Percentiles rank a stretch among this genome's conserved stretches.
Evolutionary conservation across 1,284 basidiomycete species (phyloP).

Genomic region (Meira nashicola): DNA sequence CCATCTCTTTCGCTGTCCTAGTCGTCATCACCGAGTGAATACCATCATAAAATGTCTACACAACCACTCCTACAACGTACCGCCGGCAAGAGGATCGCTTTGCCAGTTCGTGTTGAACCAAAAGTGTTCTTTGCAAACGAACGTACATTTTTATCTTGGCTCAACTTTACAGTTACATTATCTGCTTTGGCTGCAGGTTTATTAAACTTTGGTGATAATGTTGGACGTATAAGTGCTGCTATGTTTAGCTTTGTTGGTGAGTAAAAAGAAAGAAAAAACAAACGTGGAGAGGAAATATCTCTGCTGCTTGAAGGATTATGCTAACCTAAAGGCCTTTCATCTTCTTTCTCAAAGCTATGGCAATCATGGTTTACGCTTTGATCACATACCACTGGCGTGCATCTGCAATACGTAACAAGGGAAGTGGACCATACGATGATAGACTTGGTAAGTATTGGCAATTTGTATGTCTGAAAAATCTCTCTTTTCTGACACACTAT

Average conservation of each 20-base stretch:
- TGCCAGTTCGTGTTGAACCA: conserved; percentile 52
- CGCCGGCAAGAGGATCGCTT: conserved; percentile 57
- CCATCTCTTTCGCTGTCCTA: not conserved
- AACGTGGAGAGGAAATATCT: not conserved
- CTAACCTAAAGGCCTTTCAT: not conserved
- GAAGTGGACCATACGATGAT: conserved; percentile 94
- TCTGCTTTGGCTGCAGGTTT: conserved; percentile 51
- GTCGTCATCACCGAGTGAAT: not conserved
- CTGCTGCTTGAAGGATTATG: not conserved
- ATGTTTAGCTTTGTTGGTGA: conserved; percentile 86
- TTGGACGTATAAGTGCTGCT: conserved; percentile 83
- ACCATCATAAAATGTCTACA: conserved; percentile 71
- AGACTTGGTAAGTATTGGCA: conserved; percentile 62
- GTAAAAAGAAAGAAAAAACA: conserved; percentile 47
- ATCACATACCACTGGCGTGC: conserved; percentile 96
- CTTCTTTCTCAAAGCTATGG: conserved; percentile 70
- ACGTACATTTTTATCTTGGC: conserved; percentile 51
- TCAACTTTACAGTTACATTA: conserved; percentile 53
- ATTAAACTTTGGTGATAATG: conserved; percentile 55
- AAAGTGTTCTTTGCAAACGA: conserved; percentile 53
- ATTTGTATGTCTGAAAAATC: not conserved
- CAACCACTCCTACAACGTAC: conserved; percentile 96
- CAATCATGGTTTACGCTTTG: conserved; percentile 91
- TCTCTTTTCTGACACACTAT: conserved; percentile 8
- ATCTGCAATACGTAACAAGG: conserved; percentile 80